Evolutionary conservation across 73 alveolate genomes (phyloP).

Genomic region (Paramecium primaurelia): DNA sequence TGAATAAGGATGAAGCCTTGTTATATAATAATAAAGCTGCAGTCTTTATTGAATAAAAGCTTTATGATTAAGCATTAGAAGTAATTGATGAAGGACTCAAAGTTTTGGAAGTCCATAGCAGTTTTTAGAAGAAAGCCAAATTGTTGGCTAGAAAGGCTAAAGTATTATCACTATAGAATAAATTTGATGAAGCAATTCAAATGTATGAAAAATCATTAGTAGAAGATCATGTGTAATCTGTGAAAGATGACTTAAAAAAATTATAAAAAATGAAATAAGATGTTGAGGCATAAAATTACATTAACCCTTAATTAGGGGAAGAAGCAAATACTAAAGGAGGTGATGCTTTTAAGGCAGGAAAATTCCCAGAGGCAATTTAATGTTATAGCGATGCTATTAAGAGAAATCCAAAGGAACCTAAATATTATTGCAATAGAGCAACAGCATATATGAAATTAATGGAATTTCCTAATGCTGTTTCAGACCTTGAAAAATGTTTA

Average conservation of each 20-base stretch:
- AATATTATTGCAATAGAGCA: constrained; percentile 90
- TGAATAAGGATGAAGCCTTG: constrained; percentile 77
- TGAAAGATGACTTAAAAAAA: constrained; percentile 78
- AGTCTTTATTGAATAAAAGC: constrained; percentile 88
- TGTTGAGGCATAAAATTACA: constrained; percentile 74
- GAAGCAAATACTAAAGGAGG: constrained; percentile 88
- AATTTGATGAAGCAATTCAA: constrained; percentile 77
- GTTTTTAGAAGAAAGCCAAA: constrained; percentile 46
- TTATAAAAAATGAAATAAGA: constrained; percentile 80
- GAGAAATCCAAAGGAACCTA: constrained; percentile 88
- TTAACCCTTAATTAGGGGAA: constrained; percentile 91
- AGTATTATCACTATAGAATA: constrained; percentile 59
- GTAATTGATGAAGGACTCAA: constrained; percentile 75
- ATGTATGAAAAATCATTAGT: constrained; percentile 73
- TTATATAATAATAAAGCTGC: constrained; percentile 89
- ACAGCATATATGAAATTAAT: constrained; percentile 82
- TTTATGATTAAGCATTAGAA: constrained; percentile 82
- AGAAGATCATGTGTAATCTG: constrained; percentile 77
- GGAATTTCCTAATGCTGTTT: constrained; percentile 88
- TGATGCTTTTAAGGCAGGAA: constrained; percentile 79
- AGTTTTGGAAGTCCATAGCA: constrained; percentile 11
- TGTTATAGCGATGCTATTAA: constrained; percentile 87
- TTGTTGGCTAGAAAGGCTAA: constrained; percentile 76
- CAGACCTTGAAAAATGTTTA: constrained; percentile 84
- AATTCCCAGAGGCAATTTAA: constrained; percentile 90